A percentile compares a stretch with the other conserved stretches of the same genome.
These are phyloP conservation scores for Dactylellina sp. DNA, from an alignment of 2,329 filamentous ascomycete species.

Conservation along the genomic window DNA sequence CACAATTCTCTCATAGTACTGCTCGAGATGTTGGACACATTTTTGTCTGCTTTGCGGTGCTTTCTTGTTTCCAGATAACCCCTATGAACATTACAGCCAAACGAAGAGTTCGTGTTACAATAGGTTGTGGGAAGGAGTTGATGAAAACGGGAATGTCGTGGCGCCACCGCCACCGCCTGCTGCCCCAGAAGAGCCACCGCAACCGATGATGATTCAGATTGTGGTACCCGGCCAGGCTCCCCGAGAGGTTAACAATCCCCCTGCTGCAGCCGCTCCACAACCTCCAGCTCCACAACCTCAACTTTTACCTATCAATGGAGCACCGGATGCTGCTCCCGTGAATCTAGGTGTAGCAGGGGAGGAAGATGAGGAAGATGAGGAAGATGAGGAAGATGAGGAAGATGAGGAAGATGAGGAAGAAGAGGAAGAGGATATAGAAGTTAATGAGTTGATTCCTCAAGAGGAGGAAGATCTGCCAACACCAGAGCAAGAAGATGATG, in stretches of 20 bases:
- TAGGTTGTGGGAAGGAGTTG: constrained; percentile 89
- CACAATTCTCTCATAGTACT: constrained; percentile 20
- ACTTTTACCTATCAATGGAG: constrained; percentile 65
- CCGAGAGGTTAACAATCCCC: constrained; percentile 70
- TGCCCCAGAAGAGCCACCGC: constrained; percentile 62
- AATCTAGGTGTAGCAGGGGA: constrained; percentile 44
- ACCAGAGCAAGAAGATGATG: not conserved
- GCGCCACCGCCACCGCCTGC: constrained; percentile 66
- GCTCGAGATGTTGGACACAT: constrained; percentile 78
- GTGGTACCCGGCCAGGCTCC: constrained; percentile 50
- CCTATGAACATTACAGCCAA: constrained; percentile 89
- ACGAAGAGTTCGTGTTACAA: constrained; percentile 78
- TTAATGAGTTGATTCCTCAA: constrained; percentile 4
- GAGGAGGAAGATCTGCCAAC: constrained; percentile 34
- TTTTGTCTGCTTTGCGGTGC: constrained; percentile 94
- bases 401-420: constrained; percentile 33
- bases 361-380: not conserved
- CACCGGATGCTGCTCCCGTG: constrained; percentile 65
- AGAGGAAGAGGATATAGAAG: not conserved
- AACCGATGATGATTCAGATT: constrained; percentile 56
- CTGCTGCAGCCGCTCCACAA: constrained; percentile 81
- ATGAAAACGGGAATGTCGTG: constrained; percentile 72
- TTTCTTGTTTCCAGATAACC: constrained; percentile 84
- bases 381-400: constrained; percentile 6
- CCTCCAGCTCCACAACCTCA: constrained; percentile 74